These are phyloP conservation scores for Verticillium isaacii DNA, from an alignment of 2,329 filamentous ascomycete species.

Conservation along the genomic window DNA sequence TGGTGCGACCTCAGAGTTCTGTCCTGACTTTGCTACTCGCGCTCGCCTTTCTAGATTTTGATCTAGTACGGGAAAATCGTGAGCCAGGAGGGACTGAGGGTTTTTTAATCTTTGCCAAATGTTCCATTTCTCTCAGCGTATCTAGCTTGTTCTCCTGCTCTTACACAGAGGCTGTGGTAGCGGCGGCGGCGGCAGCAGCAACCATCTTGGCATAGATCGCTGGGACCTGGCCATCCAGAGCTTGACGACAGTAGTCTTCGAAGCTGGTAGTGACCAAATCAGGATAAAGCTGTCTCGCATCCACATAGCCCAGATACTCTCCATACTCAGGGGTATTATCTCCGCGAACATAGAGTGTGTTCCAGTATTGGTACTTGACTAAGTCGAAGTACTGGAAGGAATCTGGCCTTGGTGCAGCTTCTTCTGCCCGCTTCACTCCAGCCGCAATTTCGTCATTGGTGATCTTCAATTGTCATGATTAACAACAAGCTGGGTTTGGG, in stretches of 20 bases:
- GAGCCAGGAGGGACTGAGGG: no score
- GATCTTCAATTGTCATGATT: not conserved
- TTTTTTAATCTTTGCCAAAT: no score
- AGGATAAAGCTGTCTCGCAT: constrained; percentile 49
- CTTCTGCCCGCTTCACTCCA: not conserved
- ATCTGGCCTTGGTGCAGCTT: not conserved
- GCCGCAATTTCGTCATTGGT: constrained; percentile 4
- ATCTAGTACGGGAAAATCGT: no score
- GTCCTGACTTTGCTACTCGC: no score
- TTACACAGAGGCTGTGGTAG: no score
- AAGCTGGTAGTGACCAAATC: constrained; percentile 26
- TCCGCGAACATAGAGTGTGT: constrained; percentile 29
- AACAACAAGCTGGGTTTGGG: not conserved
- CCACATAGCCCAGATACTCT: constrained; percentile 48
- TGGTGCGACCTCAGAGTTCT: no score
- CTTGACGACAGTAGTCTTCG: not conserved
- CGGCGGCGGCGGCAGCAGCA: no score
- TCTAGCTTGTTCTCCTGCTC: no score
- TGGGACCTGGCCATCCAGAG: no score
- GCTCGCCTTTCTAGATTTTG: no score
- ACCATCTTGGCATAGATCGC: no score
- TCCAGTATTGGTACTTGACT: constrained; percentile 41
- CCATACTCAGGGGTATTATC: constrained; percentile 51
- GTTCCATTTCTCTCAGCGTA: no score
- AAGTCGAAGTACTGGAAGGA: not conserved